A percentile compares a stretch with the other conserved stretches of the same genome.
Conservation (phyloP, 2,329 filamentous ascomycete species). For the Pseudogymnoascus sp. region DNA sequence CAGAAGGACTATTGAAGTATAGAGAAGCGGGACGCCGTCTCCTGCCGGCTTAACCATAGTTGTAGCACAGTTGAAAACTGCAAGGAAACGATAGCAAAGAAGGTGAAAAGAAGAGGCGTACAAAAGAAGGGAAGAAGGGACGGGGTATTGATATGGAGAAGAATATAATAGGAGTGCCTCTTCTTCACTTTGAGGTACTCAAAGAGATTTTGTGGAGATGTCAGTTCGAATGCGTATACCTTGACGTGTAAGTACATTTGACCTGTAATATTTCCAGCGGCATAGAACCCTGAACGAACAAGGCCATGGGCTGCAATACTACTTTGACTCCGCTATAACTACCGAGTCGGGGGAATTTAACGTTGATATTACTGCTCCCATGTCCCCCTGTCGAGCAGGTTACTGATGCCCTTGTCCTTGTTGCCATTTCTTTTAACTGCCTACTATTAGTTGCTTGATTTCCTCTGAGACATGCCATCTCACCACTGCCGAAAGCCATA, state of each 20-base stretch:
- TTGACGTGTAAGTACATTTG: not conserved
- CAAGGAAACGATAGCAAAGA: not conserved
- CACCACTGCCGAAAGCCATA: not conserved
- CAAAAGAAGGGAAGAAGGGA: not conserved
- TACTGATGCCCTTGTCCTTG: not conserved
- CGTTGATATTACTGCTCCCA: not conserved
- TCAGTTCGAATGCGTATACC: not conserved
- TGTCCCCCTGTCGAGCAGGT: not conserved
- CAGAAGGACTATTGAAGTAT: conserved; percentile 21
- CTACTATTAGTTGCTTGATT: not conserved
- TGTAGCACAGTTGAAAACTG: conserved; percentile 6
- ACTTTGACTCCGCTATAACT: not conserved
- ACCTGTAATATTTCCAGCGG: not conserved
- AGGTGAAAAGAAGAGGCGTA: not conserved
- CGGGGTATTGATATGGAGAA: conserved; percentile 3
- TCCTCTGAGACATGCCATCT: not conserved
- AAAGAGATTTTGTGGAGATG: conserved; percentile 1
- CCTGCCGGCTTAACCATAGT: conserved; percentile 22
- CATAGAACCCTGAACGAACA: not conserved
- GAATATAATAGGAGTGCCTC: not conserved
- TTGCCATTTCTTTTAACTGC: not conserved
- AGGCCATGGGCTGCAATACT: not conserved
- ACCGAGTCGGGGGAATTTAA: not conserved
- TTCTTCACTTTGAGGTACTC: not conserved
- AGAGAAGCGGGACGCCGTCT: conserved; percentile 22